Percentiles rank a stretch among this genome's conserved stretches.
phyloP scores from a whole-genome alignment of 2,329 filamentous ascomycete genomes.

The Diaporthe ampelina region DNA sequence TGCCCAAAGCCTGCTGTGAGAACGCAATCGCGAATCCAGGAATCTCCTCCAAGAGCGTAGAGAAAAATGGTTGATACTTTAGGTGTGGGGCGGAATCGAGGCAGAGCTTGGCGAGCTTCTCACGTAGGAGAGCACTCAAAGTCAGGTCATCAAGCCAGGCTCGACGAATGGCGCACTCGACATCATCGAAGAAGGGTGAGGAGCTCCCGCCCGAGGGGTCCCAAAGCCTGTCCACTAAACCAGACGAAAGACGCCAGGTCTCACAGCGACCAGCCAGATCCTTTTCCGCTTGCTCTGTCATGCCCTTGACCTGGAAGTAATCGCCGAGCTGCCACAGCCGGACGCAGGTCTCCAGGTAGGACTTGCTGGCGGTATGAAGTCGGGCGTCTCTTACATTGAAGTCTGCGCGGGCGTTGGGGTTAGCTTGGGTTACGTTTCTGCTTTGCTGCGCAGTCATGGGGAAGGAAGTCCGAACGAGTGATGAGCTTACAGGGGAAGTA shows the following conservation, averaged over 20 bases:
- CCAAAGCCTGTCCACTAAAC: background rate
- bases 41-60: background rate
- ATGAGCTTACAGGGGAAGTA: conserved; percentile 17
- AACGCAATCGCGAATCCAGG: background rate
- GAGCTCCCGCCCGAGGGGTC: no score
- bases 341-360: conserved; percentile 24
- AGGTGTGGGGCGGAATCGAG: background rate
- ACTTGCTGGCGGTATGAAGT: no score
- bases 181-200: background rate
- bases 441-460: no score
- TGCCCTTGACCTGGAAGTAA: background rate
- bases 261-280: background rate
- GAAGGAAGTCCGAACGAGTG: background rate
- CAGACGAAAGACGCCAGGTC: background rate
- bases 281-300: background rate
- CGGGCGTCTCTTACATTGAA: no score
- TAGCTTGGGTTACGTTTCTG: background rate
- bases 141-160: conserved; percentile 11
- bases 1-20: background rate
- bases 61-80: background rate
- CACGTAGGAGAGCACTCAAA: background rate
- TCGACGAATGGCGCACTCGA: conserved; percentile 1
- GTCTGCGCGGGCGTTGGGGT: background rate
- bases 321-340: conserved; percentile 25
- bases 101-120: background rate